Base-by-base conservation (phyloP, 2,329 filamentous ascomycete species). In the Onygenales sp. region DNA sequence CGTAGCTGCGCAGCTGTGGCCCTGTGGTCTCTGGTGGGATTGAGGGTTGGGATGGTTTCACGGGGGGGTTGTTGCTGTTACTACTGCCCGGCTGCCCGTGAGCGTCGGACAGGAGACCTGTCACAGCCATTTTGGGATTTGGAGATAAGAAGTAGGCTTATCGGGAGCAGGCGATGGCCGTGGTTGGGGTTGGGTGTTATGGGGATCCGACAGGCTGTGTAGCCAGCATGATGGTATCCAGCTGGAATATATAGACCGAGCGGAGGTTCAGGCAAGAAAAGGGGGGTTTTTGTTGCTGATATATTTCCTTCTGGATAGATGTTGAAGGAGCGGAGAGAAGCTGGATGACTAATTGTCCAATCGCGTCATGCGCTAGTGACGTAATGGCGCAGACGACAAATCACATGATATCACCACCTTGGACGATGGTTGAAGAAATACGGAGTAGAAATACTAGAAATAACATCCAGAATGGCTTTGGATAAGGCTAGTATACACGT, bases 1-100 rank as follows among this genome's bases (percentile, higher is more conserved):
- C 50, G 11, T 32, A 14, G 8, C 17, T 34, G 39, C 11, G 17
- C 14, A 10, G 37, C 27, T 31, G 31, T 8, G 40, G n/a, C 6
- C n/a, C 37, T 40, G 33, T 21, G 36, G 34, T 45, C 9, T 52
- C 43, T 14, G 33, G 54, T 54, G 44, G 46, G 11, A 34, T 36
- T 32, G 37, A 21, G 37, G 37, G 40, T n/a, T 31, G 37, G 36
- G 9, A 40, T 17, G 37, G 36, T 50, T 27, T 42, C 48, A 33
- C 37, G 17, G 48, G 21, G n/a, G 2, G 4, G 13, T 17, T 27
- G 14, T 48, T 9, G 44, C 13, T 34, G 34, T 48, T 27, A 27
- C 21, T 27, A 27, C 21, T 27, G 3, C 21, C 33, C 45, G 27
- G n/a, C 9, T 11, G 33, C 9, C 37, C 14, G 33, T 11, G 45